Percentiles rank a stretch among this genome's conserved stretches.
Conservation (phyloP, 106 monocot genomes). For the Posidonia australis region DNA sequence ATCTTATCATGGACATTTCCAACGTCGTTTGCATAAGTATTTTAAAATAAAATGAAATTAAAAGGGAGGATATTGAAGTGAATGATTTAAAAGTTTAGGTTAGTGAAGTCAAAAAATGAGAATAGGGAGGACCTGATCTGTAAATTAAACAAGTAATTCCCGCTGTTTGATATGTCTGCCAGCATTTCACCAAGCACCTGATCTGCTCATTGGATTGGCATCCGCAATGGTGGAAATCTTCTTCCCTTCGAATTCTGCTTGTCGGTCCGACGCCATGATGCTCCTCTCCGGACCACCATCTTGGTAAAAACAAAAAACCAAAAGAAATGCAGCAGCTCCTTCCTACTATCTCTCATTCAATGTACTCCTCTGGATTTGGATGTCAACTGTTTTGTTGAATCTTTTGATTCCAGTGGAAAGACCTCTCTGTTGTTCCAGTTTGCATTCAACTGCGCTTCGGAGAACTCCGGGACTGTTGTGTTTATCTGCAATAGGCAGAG, state of each 20-base stretch:
- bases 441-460: constrained; percentile 59
- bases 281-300: constrained; percentile 69
- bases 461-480: constrained; percentile 35
- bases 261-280: constrained; percentile 11
- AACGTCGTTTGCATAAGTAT: too few relatives aligned
- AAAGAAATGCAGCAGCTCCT: too few relatives aligned
- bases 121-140: too few relatives aligned
- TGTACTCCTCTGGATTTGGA: not conserved
- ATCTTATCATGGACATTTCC: too few relatives aligned
- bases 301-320: constrained; percentile 27
- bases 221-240: constrained; percentile 24
- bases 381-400: too few relatives aligned
- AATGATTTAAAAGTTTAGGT: too few relatives aligned
- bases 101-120: too few relatives aligned
- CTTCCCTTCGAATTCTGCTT: not conserved
- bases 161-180: too few relatives aligned
- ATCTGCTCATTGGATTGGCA: too few relatives aligned
- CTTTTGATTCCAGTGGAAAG: constrained; percentile 55
- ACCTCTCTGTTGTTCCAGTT: constrained; percentile 94
- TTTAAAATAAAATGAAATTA: too few relatives aligned
- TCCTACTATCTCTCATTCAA: not conserved
- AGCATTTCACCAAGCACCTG: constrained; percentile 8
- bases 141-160: too few relatives aligned
- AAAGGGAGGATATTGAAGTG: too few relatives aligned
- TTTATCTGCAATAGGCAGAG: constrained; percentile 75